Evolutionary conservation across 352 stramenopile genomes (phyloP), one percentile per base, ranked within the genome.

Genomic region (Blastocystis sp.): DNA sequence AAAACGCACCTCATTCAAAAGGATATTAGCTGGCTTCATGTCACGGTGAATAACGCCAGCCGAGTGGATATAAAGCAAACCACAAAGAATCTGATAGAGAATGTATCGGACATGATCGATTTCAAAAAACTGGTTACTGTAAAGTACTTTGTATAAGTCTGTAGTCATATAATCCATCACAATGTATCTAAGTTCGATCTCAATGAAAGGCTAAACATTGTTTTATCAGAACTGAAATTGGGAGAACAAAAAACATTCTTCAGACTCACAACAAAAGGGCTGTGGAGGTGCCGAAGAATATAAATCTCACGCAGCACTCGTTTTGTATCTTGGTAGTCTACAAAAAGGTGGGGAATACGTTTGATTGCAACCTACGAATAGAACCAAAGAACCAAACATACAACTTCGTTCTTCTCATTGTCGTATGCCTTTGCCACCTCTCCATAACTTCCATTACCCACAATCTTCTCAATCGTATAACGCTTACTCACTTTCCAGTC

Each of bases 11-110:
- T 85, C 73, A 30, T 85, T 85, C 20, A 97, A 94, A 16, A 98
- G 91, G 65, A 98, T 96, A 90, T 98, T 98, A 69, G 96, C 94
- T 62, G 95, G 94, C 91, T 97, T 97, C 91, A 98, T 95, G 89
- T 98, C 95, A 53, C 95, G 94, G 87, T 98, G 95, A 91, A 97
- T 95, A 87, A 97, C 94, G 93, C 95, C 96, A 6, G 94, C 92
- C 90, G 95, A 93, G 91, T 98, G 95, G 92, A 98, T 96, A 90
- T 97, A 96, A 90, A 96, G 93, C 69, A 97, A 93, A n/a, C 94
- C 95, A 90, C 96, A 90, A 9, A 95, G 79, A 13, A 95, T 78
- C 63, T 94, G 93, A 59, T 91, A 82, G 26, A 94, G 92, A 24
- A 94, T 92, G 20, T 68, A 66, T 8, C 73, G 73, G 18, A 85